These are phyloP conservation scores for Lentithecium fluviatile DNA, from an alignment of 495 filamentous ascomycete genomes.

Conservation along the genomic window DNA sequence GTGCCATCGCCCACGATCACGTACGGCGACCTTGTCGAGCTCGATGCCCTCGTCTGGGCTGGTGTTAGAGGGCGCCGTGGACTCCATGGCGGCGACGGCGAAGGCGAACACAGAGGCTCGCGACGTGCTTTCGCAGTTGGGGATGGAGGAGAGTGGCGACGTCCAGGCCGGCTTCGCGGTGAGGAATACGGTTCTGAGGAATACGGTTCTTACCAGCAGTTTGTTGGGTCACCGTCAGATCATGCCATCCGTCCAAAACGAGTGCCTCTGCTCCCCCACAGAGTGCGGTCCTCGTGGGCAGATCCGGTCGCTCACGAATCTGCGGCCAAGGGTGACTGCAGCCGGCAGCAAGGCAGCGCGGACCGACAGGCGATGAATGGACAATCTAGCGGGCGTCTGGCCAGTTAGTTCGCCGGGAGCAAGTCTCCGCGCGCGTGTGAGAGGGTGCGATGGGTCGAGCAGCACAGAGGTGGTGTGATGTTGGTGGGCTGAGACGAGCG, in stretches of 20 bases:
- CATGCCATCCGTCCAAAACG: background rate
- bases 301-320: too few species aligned
- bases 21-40: conserved; percentile 35
- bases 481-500: too few species aligned
- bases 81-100: conserved; percentile 8
- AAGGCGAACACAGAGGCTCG: background rate
- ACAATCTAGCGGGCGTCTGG: too few species aligned
- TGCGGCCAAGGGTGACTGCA: too few species aligned
- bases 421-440: too few species aligned
- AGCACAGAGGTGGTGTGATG: too few species aligned
- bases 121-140: conserved; percentile 1
- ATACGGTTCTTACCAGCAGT: background rate
- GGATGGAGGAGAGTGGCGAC: background rate
- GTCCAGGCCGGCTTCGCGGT: background rate
- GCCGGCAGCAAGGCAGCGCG: too few species aligned
- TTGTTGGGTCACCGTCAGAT: background rate
- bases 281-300: too few species aligned
- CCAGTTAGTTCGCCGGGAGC: too few species aligned
- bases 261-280: too few species aligned
- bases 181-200: background rate
- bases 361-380: too few species aligned
- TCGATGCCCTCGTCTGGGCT: conserved; percentile 33
- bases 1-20: conserved; percentile 1
- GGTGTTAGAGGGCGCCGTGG: conserved; percentile 18
- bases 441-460: too few species aligned